Base-by-base conservation (phyloP, 768 basidiomycete genomes). In the Naganishia friedmannii region DNA sequence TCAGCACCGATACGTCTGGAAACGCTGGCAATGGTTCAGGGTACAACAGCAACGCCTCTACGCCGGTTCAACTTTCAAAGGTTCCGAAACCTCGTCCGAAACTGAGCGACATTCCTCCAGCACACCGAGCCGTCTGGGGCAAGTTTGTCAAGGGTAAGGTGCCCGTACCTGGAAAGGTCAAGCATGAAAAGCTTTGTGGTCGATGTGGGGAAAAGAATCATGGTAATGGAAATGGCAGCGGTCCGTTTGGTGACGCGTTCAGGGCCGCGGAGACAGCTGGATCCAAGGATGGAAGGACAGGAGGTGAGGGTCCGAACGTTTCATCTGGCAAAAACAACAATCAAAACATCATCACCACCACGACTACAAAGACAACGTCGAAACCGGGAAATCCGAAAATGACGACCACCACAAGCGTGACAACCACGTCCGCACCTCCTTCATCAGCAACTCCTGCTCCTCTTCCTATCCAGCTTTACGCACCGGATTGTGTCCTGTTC, bases 71-170 rank as follows among this genome's bases (percentile, higher is more conserved):
- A 45, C n/a, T 46, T 2, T 42, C 60, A 8, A 63, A 63, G 39
- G 60, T 63, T 23, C 60, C 60, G 42, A 63, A 63, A 37, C 60
- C 60, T 28, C 60, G 60, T 8, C 60, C 60, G n/a, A 63, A 63
- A 42, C 15, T 63, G 42, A 63, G 60, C 60, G 60, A 63, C 39
- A 63, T 63, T n/a, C 60, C 60, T 8, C 60, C 60, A 15, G 60
- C 60, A 26, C 60, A 63, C 15, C 60, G 60, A n/a, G 60, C 60
- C 5, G 60, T 63, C 9, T 63, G 60, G 60, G 60, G 60, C 3
- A 63, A 63, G 23, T 63, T 63, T 34, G 60, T 63, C 60, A 63
- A 63, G 26, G 60, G 60, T 2, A 63, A 63, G 17, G 60, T 63
- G 1, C 60, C 60, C 2, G 60, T 63, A 12, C 60, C 60, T 3